Base-by-base conservation (phyloP, 1,284 basidiomycete genomes). In the Ustilago sp. region DNA sequence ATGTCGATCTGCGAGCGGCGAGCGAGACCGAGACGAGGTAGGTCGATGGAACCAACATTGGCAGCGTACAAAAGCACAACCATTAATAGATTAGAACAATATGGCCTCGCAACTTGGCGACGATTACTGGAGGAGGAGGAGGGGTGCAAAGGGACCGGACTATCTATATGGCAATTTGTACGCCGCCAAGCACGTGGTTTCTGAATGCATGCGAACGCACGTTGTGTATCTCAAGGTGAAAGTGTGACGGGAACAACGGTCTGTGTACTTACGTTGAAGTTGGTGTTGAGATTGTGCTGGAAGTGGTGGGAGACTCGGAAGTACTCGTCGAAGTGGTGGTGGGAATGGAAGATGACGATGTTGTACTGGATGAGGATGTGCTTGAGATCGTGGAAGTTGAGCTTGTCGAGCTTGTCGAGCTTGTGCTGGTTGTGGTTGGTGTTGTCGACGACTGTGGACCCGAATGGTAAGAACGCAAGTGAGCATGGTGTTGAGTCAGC, bases 221-320 rank as follows among this genome's bases (percentile, higher is more conserved):
- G 13, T n/a, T 28, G 38, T 43, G 50, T 8, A 9, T 53, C 39
- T 52, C 28, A 31, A 39, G 56, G 48, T 38, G 31, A 31, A 32
- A 41, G 19, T 39, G 51, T 23, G 48, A 34, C 5, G 35, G 23
- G 34, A 38, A 19, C 8, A n/a, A 59, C 15, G 28, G 48, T 1
- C 6, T 50, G 28, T 43, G n/a, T 50, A 71, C 74, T 78, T 68
- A 79, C 74, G 68, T 63, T n/a, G 74, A 58, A n/a, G 68, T 64
- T 41, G 64, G 59, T 35, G 65, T 55, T 31, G 62, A 43, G 43
- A 55, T 69, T 50, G 77, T 79, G 50, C 56, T 63, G 19, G 67
- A 36, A 11, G 66, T 65, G 31, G 58, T 59, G 11, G 68, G 59
- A 28, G 39, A 41, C 13, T 52, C 38, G 23, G 39, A 59, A 5